Evolutionary conservation across 495 filamentous ascomycete genomes (phyloP), one percentile per base, ranked within the genome.

Genomic region (Podospora conica): DNA sequence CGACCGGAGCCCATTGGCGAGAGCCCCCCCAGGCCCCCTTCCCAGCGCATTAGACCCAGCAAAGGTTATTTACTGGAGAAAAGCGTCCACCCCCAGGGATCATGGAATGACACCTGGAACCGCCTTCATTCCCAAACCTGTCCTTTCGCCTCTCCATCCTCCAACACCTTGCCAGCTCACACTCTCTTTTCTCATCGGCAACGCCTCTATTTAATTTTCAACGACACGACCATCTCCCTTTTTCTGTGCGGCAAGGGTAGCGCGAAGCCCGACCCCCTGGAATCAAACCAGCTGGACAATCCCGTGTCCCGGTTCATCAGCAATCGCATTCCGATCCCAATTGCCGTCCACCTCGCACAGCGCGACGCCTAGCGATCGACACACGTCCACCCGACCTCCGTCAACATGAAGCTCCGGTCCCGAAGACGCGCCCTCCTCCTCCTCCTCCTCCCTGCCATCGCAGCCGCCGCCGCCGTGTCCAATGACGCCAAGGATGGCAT

Each of bases 371-470:
- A 57, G 25, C 25, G 22, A 57, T 24, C 40, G 20, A 9, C 21
- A 29, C 56, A 11, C 31, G 22, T 23, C 12, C 18, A 27, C 54
- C 21, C 40, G 57, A 22, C 24, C 63, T 12, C 60, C 20, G 28
- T 64, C 72, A 78, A 65, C 63, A 83, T 83, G 81, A 77, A 69
- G 68, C 65, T 80, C 58, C 72, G 76, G 67, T 75, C 73, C 65
- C 73, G 71, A 55, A 75, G 70, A 68, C 71, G 74, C 53, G 77
- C 79, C 25, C 69, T 83, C 1, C 67, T 83, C 65, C 76, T 83
- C 56, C 70, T 83, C 23, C 72, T 83, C 21, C 65, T 83, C 58
- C 80, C 78, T n/a, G 75, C 79, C 60, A 74, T 81, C 66, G 73
- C 76, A 24, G 71, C 71, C 62, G 60, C 79, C 62, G 71, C 76